phyloP scores from a whole-genome alignment of 148 eudicot genomes.

The Chenopodium berlandieri region DNA sequence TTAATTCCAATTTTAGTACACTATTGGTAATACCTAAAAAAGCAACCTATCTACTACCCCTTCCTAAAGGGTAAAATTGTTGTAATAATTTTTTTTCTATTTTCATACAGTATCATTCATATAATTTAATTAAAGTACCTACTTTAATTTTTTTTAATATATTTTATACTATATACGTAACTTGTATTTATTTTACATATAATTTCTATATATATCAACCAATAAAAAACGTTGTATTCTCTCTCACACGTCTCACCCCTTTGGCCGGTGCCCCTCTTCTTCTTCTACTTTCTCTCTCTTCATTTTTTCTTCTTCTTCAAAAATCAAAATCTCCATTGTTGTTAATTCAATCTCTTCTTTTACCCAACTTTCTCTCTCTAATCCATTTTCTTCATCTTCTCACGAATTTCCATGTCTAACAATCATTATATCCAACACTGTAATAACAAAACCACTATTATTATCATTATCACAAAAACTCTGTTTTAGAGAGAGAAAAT shows the following conservation, averaged over 20 bases:
- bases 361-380: conserved; percentile 7
- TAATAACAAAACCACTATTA: no score
- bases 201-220: conserved; percentile 8
- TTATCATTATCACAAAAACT: no score
- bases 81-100: no score
- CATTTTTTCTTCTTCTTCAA: neutral
- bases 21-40: neutral
- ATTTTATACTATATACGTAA: neutral
- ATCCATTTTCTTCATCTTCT: neutral
- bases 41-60: neutral
- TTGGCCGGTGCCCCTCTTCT: conserved; percentile 27
- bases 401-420: conserved; percentile 3
- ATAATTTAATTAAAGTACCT: neutral
- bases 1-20: conserved; percentile 1
- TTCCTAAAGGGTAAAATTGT: conserved; percentile 7
- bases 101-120: no score
- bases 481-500: neutral
- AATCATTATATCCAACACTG: neutral
- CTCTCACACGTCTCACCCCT: conserved; percentile 24
- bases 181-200: neutral
- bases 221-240: conserved; percentile 1
- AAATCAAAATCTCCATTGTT: conserved; percentile 12
- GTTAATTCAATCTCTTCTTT: conserved; percentile 11
- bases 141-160: neutral
- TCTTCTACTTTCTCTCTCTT: neutral